phyloP scores from a whole-genome alignment of 257 asterid genomes.

The Henckelia pumila region DNA sequence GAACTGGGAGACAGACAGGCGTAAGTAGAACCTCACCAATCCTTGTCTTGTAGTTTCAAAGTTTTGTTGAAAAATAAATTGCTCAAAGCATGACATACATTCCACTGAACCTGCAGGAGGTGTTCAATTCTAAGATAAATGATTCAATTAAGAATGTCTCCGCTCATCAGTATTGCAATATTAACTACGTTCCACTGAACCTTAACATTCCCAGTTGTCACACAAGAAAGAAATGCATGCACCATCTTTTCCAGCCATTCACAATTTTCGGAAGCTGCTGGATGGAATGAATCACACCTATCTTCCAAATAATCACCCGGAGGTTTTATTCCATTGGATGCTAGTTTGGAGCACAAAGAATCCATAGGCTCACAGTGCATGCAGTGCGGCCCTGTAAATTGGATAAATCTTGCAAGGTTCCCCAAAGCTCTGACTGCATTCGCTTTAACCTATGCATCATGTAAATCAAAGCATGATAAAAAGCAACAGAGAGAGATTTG shows the following conservation, averaged over 20 bases:
- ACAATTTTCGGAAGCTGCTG: slow-evolving; percentile 36
- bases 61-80: slow-evolving; percentile 72
- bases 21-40: slow-evolving; percentile 56
- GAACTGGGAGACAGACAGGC: not conserved
- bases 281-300: slow-evolving; percentile 33
- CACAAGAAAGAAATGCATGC: slow-evolving; percentile 91
- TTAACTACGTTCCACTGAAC: slow-evolving; percentile 34
- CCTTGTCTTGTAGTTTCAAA: slow-evolving; percentile 65
- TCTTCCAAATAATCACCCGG: slow-evolving; percentile 31
- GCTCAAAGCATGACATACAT: slow-evolving; percentile 92
- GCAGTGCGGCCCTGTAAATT: slow-evolving; percentile 40
- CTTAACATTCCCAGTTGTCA: slow-evolving; percentile 93
- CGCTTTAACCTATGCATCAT: slow-evolving; percentile 68
- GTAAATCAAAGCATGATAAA: slow-evolving; percentile 4
- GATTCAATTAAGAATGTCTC: slow-evolving; percentile 21
- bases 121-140: slow-evolving; percentile 14
- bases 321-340: slow-evolving; percentile 25
- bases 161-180: slow-evolving; percentile 14
- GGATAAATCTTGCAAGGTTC: slow-evolving; percentile 71
- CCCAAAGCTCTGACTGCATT: slow-evolving; percentile 97
- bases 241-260: slow-evolving; percentile 81
- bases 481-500: slow-evolving; percentile 17
- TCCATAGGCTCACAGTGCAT: slow-evolving; percentile 32
- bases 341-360: slow-evolving; percentile 21
- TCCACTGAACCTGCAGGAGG: slow-evolving; percentile 88